These are phyloP conservation scores for Linnemannia elongata DNA, from an alignment of 192 early-diverging fungal species.

Conservation along the genomic window DNA sequence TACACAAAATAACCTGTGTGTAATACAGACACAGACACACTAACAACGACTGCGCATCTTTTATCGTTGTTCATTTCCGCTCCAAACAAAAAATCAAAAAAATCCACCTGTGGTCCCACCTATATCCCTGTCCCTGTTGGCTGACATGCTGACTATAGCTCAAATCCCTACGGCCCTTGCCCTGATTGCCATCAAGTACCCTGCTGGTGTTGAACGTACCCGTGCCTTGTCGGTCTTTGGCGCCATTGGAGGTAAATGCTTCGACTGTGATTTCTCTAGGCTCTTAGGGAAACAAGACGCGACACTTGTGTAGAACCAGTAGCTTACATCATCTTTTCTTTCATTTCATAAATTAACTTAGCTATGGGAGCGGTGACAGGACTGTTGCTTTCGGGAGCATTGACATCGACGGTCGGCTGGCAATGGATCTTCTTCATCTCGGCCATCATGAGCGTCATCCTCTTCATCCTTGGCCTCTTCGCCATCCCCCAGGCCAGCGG, in stretches of 20 bases:
- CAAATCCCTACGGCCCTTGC: slow-evolving; percentile 55
- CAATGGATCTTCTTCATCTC: slow-evolving; percentile 60
- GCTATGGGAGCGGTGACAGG: slow-evolving; percentile 56
- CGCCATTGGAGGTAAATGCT: slow-evolving; percentile 50
- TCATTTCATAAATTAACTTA: not conserved
- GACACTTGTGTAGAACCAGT: not conserved
- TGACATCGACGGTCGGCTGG: slow-evolving; percentile 59
- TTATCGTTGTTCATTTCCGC: not conserved
- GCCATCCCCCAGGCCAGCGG: slow-evolving; percentile 46
- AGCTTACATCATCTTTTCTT: not conserved
- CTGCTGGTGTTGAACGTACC: slow-evolving; percentile 34
- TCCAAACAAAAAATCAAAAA: not conserved
- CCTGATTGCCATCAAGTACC: slow-evolving; percentile 53
- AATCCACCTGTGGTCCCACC: too few relatives aligned
- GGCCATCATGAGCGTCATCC: slow-evolving; percentile 41
- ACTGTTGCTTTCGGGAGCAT: slow-evolving; percentile 49
- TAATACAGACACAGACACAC: not conserved
- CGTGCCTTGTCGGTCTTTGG: slow-evolving; percentile 52
- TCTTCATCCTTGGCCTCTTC: slow-evolving; percentile 51
- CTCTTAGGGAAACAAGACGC: not conserved
- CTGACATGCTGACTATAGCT: not conserved
- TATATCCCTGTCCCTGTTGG: not conserved
- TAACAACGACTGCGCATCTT: slow-evolving; percentile 1
- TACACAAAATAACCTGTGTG: not conserved
- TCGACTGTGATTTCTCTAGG: not conserved